Evolutionary conservation across 1,284 basidiomycete genomes (phyloP).

Genomic region (Sporisorium scitamineum): DNA sequence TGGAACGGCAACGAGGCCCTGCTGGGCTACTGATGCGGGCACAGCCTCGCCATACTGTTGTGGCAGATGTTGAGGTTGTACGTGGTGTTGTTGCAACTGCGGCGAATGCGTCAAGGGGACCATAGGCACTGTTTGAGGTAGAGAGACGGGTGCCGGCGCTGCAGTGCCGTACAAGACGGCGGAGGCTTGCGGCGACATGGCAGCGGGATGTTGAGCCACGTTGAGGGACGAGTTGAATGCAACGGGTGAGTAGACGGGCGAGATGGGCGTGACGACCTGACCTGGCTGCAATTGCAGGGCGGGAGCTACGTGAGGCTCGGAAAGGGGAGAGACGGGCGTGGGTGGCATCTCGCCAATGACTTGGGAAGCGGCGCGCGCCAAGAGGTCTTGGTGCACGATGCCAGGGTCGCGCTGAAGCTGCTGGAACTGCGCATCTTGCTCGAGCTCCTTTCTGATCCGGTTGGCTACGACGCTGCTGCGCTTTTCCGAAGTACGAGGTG

Average conservation of each 20-base stretch:
- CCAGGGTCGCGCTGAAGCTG: conserved; percentile 52
- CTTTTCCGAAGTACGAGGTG: conserved; percentile 21
- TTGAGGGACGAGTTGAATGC: conserved; percentile 38
- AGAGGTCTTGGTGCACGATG: conserved; percentile 51
- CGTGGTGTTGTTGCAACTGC: conserved; percentile 12
- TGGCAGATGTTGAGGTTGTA: background rate
- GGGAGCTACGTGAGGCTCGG: conserved; percentile 21
- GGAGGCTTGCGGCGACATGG: conserved; percentile 27
- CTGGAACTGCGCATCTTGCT: conserved; percentile 60
- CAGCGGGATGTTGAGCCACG: conserved; percentile 23
- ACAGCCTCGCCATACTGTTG: conserved; percentile 15
- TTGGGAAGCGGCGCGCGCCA: conserved; percentile 57
- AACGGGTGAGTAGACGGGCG: conserved; percentile 41
- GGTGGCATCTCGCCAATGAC: conserved; percentile 56
- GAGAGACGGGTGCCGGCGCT: conserved; percentile 7
- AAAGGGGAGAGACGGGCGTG: conserved; percentile 24
- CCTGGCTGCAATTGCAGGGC: conserved; percentile 36
- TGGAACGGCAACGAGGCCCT: background rate
- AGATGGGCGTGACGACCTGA: conserved; percentile 36
- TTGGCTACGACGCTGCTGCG: conserved; percentile 52
- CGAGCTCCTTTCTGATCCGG: conserved; percentile 57
- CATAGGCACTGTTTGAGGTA: conserved; percentile 16
- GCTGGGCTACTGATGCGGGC: background rate
- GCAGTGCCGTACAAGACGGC: conserved; percentile 20
- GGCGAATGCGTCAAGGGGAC: conserved; percentile 16